A percentile compares a stretch with the other conserved stretches of the same genome.
These are phyloP conservation scores for Clonostachys chloroleuca DNA, from an alignment of 2,329 filamentous ascomycete species.

Conservation along the genomic window DNA sequence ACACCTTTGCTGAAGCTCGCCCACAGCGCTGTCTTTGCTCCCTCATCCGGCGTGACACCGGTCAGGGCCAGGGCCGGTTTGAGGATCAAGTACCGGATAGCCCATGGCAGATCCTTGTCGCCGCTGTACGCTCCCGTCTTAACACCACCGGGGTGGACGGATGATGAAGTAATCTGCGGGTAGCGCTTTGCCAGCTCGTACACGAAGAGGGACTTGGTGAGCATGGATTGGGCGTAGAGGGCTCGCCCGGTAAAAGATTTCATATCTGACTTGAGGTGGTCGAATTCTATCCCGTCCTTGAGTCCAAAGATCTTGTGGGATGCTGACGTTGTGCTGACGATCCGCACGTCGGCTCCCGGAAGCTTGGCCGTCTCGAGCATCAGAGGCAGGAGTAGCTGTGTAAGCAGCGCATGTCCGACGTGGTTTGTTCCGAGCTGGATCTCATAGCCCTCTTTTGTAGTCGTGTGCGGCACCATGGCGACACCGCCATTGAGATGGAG, in stretches of 20 bases:
- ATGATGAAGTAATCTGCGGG: slow-evolving; percentile 8
- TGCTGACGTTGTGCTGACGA: background rate
- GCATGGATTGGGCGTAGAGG: slow-evolving; percentile 15
- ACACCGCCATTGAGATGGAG: slow-evolving; percentile 38
- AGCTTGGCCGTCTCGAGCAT: slow-evolving; percentile 9
- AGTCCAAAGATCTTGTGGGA: background rate
- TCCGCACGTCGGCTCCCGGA: slow-evolving; percentile 2
- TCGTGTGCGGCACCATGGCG: slow-evolving; percentile 23
- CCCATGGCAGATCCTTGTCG: slow-evolving; percentile 4
- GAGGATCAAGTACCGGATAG: background rate
- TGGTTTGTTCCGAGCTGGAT: slow-evolving; percentile 40
- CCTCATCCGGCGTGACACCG: background rate
- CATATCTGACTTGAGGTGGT: slow-evolving; percentile 9
- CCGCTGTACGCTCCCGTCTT: slow-evolving; percentile 2
- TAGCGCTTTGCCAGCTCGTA: slow-evolving; percentile 10
- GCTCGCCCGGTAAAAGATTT: background rate
- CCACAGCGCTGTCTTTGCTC: slow-evolving; percentile 27
- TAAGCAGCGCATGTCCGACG: slow-evolving; percentile 37
- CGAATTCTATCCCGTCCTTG: slow-evolving; percentile 8
- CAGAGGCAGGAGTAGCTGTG: slow-evolving; percentile 24
- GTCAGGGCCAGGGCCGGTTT: too few species aligned
- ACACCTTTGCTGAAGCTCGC: slow-evolving; percentile 16
- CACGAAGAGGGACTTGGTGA: slow-evolving; percentile 13
- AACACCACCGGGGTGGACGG: slow-evolving; percentile 9
- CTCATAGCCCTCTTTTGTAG: slow-evolving; percentile 38